Evolutionary conservation across 2,329 filamentous ascomycete species (phyloP).

Genomic region (Epicoccum sorghinum): DNA sequence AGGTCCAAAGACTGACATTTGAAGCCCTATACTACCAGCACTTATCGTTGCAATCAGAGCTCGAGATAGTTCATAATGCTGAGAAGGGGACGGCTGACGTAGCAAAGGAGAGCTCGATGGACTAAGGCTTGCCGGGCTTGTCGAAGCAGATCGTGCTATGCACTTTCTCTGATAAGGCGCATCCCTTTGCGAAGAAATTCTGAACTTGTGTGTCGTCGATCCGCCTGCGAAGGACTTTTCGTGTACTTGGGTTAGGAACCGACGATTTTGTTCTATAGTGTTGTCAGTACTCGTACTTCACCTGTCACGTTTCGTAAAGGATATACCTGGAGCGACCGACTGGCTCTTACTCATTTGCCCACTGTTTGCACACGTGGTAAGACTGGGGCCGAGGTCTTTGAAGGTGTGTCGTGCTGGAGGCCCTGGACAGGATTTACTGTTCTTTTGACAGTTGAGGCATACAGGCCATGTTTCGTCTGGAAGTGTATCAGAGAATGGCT

Average conservation of each 20-base stretch:
- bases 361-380: slow-evolving; percentile 13
- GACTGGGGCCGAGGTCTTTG: slow-evolving; percentile 33
- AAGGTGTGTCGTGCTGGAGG: slow-evolving; percentile 43
- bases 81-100: slow-evolving; percentile 33
- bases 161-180: slow-evolving; percentile 9
- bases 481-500: slow-evolving; percentile 16
- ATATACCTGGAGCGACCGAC: slow-evolving; percentile 2
- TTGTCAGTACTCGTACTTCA: neutral
- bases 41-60: slow-evolving; percentile 33
- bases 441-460: slow-evolving; percentile 44
- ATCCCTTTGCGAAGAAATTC: slow-evolving; percentile 28
- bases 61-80: slow-evolving; percentile 35
- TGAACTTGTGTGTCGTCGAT: slow-evolving; percentile 38
- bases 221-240: slow-evolving; percentile 35
- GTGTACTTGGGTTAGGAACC: slow-evolving; percentile 30
- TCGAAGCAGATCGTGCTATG: slow-evolving; percentile 13
- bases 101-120: slow-evolving; percentile 25
- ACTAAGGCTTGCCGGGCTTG: slow-evolving; percentile 18
- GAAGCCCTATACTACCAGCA: slow-evolving; percentile 36
- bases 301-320: neutral
- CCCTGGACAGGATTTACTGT: slow-evolving; percentile 42
- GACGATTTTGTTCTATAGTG: slow-evolving; percentile 17
- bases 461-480: slow-evolving; percentile 45
- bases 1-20: slow-evolving; percentile 39
- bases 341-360: neutral